Conservation (phyloP, 2,329 filamentous ascomycete species). For the Hirsutella thompsonii region DNA sequence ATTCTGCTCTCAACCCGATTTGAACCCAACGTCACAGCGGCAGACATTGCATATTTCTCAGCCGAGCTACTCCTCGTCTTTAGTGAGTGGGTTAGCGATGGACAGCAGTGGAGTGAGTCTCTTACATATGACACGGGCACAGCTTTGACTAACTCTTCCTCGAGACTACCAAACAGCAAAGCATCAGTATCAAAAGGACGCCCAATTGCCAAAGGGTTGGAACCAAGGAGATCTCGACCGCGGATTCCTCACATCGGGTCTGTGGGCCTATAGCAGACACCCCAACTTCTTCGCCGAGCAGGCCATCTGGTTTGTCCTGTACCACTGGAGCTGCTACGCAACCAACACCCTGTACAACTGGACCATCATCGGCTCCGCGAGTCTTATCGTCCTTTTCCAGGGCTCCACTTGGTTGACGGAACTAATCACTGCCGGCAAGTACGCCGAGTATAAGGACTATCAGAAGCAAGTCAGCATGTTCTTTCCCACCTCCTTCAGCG, state of each 20-base stretch:
- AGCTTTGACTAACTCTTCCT: neutral
- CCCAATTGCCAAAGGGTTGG: conserved; percentile 53
- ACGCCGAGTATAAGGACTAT: conserved; percentile 77
- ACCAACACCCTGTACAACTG: conserved; percentile 65
- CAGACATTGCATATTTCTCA: conserved; percentile 35
- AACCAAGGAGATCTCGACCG: conserved; percentile 69
- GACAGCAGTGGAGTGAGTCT: conserved; percentile 70
- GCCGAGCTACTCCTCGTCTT: conserved; percentile 37
- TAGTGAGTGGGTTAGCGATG: conserved; percentile 72
- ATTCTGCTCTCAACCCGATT: conserved; percentile 62
- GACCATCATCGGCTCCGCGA: conserved; percentile 56
- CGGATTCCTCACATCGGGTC: conserved; percentile 71
- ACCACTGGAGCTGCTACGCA: conserved; percentile 74
- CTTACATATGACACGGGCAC: neutral
- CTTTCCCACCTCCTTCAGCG: conserved; percentile 44
- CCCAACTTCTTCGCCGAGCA: conserved; percentile 95
- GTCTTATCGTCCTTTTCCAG: conserved; percentile 73
- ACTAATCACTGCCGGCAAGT: conserved; percentile 65
- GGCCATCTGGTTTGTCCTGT: conserved; percentile 74
- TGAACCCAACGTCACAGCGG: conserved; percentile 31
- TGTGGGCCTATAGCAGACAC: conserved; percentile 83
- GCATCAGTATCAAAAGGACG: conserved; percentile 57
- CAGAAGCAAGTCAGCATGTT: conserved; percentile 75
- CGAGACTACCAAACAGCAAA: conserved; percentile 73
- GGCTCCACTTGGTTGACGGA: conserved; percentile 84